These are phyloP conservation scores for Parmelia sp. DNA, from an alignment of 495 filamentous ascomycete species.

Conservation along the genomic window DNA sequence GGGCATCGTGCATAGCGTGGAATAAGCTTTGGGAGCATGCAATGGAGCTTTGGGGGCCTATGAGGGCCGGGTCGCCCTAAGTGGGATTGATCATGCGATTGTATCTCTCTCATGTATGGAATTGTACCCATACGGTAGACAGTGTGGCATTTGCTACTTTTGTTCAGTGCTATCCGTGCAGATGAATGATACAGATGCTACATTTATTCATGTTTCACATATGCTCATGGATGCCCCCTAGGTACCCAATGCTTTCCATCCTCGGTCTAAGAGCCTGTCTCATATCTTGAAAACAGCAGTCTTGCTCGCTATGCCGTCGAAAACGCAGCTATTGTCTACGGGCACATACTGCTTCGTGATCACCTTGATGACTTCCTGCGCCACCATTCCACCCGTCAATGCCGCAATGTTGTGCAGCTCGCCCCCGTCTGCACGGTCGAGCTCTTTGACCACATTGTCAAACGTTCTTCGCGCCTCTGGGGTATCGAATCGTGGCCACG, in stretches of 20 bases:
- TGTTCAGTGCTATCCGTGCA: background rate
- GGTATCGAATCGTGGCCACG: constrained; percentile 11
- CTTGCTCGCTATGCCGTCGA: constrained; percentile 80
- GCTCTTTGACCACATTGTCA: constrained; percentile 52
- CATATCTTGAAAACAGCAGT: constrained; percentile 58
- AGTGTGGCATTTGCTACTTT: background rate
- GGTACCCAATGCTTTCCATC: background rate
- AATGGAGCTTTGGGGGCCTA: background rate
- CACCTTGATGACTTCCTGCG: constrained; percentile 94
- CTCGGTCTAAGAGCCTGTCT: background rate
- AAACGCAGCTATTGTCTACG: constrained; percentile 86
- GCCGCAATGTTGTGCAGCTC: constrained; percentile 95
- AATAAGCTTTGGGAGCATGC: background rate
- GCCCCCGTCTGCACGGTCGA: constrained; percentile 69
- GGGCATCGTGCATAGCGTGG: constrained; percentile 18
- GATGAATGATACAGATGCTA: background rate
- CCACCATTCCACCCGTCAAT: constrained; percentile 82
- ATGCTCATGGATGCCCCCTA: background rate
- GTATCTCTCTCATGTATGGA: no score
- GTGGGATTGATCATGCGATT: background rate
- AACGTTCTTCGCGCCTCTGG: constrained; percentile 29
- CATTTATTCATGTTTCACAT: background rate
- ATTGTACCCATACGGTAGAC: background rate
- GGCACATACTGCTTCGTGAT: constrained; percentile 95
- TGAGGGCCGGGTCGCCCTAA: background rate